A percentile compares a stretch with the other conserved stretches of the same genome.
Evolutionary conservation across 2,329 filamentous ascomycete species (phyloP).

Genomic region (Monosporascus cannonballus): DNA sequence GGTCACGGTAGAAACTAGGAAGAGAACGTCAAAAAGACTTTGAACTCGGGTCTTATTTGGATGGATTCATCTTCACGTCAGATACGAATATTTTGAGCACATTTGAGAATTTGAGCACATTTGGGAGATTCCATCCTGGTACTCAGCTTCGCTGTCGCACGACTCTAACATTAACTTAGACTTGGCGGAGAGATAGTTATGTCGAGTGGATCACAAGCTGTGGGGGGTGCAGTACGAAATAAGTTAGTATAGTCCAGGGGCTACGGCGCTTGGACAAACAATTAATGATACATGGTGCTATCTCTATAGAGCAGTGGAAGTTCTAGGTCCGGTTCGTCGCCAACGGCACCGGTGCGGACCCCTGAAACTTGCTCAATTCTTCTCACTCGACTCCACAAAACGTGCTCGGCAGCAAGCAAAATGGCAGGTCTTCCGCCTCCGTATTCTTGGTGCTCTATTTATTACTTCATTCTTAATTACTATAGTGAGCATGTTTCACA

Average conservation of each 20-base stretch:
- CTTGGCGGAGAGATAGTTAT: no score
- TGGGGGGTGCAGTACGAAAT: no score
- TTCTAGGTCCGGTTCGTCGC: background rate
- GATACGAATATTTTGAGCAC: background rate
- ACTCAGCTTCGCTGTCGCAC: background rate
- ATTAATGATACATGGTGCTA: no score
- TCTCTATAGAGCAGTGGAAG: background rate
- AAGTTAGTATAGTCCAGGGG: no score
- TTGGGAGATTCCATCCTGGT: background rate
- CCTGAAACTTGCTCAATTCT: slow-evolving; percentile 26
- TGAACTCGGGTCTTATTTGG: background rate
- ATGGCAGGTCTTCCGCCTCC: background rate
- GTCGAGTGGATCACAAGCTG: no score
- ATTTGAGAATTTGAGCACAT: background rate
- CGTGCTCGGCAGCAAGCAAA: background rate
- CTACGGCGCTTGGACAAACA: no score
- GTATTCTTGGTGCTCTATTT: no score
- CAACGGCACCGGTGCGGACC: background rate
- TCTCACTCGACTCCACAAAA: slow-evolving; percentile 15
- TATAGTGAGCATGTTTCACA: no score
- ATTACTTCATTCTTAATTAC: no score
- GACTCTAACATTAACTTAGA: no score
- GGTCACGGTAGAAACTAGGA: no score
- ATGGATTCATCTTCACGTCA: background rate
- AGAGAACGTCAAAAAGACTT: background rate